Conservation (phyloP, 1,284 basidiomycete genomes). For the Boletus mariae region DNA sequence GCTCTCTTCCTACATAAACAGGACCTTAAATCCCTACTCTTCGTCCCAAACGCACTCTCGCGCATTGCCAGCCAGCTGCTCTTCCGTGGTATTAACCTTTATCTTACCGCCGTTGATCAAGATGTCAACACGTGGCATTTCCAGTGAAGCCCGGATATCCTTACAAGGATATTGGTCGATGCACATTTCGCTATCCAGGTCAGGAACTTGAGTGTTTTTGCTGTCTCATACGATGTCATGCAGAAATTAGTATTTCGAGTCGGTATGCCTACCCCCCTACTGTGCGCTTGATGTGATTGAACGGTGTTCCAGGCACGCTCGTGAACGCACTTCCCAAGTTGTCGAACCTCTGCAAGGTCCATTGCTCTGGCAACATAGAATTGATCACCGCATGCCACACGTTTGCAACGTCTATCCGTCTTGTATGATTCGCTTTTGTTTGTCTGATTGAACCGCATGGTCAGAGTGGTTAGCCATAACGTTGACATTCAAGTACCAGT, state of each 20-base stretch:
- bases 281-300: conserved; percentile 2
- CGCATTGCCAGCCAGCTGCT: conserved; percentile 64
- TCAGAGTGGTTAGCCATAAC: conserved; percentile 48
- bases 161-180: conserved; percentile 63
- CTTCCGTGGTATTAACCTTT: conserved; percentile 60
- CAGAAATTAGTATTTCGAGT: conserved; percentile 61
- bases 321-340: conserved; percentile 64
- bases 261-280: conserved; percentile 35
- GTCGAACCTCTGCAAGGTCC: conserved; percentile 52
- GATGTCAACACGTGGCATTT: conserved; percentile 49
- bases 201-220: conserved; percentile 55
- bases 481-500: conserved; percentile 53
- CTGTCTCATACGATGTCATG: conserved; percentile 43
- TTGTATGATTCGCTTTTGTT: conserved; percentile 35
- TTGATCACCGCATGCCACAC: conserved; percentile 52
- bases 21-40: conserved; percentile 63
- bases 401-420: conserved; percentile 52
- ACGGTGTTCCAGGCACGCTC: conserved; percentile 51
- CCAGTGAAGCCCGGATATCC: conserved; percentile 66
- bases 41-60: conserved; percentile 62
- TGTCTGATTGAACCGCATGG: neutral
- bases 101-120: conserved; percentile 33
- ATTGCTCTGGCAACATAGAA: conserved; percentile 54
- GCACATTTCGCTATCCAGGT: conserved; percentile 55
- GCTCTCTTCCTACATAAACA: conserved; percentile 56